A percentile compares a stretch with the other conserved stretches of the same genome.
These are phyloP conservation scores for Penicillium desertorum DNA, from an alignment of 495 filamentous ascomycete genomes.

Conservation along the genomic window DNA sequence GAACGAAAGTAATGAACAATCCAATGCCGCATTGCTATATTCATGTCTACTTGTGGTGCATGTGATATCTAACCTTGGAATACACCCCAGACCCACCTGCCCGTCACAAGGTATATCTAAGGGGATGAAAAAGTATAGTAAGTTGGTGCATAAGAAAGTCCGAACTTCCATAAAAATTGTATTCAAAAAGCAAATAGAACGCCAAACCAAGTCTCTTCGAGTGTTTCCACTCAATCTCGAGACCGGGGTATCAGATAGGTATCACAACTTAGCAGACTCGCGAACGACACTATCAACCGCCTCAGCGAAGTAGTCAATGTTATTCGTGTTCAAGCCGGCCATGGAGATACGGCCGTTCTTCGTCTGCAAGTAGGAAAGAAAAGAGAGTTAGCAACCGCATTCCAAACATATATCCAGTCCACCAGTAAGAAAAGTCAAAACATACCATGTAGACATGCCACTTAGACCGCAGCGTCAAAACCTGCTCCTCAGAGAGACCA, in stretches of 20 bases:
- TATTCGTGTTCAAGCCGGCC: conserved; percentile 88
- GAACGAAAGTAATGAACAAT: background rate
- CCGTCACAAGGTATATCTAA: background rate
- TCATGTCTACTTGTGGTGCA: background rate
- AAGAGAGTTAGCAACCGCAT: conserved; percentile 11
- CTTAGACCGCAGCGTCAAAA: conserved; percentile 73
- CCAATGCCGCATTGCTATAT: background rate
- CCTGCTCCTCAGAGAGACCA: conserved; percentile 81
- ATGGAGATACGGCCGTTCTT: conserved; percentile 98
- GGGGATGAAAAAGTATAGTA: no score
- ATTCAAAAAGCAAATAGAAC: conserved; percentile 5
- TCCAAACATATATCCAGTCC: background rate
- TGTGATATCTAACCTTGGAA: background rate
- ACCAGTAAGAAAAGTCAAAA: conserved; percentile 9
- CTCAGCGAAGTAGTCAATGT: conserved; percentile 88
- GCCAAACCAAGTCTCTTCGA: conserved; percentile 5
- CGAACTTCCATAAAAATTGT: background rate
- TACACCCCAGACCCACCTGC: background rate
- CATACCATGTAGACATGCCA: conserved; percentile 86
- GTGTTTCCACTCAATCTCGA: conserved; percentile 2
- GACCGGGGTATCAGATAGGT: conserved; percentile 9
- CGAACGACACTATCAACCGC: conserved; percentile 84
- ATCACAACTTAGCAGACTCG: conserved; percentile 45
- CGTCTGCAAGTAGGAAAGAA: conserved; percentile 47
- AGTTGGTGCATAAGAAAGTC: background rate